Evolutionary conservation across 1,284 basidiomycete genomes (phyloP).

Genomic region (Moesziomyces globuligerus): DNA sequence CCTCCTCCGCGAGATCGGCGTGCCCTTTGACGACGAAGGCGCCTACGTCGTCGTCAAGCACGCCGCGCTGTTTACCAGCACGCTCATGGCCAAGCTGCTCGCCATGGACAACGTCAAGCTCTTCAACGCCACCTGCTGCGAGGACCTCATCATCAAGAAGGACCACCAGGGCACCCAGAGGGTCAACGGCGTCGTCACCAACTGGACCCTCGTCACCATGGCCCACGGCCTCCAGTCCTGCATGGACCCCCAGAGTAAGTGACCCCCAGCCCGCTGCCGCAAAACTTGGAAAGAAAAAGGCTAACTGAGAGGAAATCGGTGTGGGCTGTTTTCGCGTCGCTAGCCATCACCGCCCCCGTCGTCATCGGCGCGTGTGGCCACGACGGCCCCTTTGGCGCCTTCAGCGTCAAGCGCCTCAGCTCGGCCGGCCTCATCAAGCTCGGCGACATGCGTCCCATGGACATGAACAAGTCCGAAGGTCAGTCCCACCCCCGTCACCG

Average conservation of each 20-base stretch:
- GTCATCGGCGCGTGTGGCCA: constrained; percentile 74
- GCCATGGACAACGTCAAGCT: constrained; percentile 74
- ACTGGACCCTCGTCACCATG: constrained; percentile 84
- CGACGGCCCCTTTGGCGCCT: constrained; percentile 86
- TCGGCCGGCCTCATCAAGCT: constrained; percentile 79
- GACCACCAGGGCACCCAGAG: constrained; percentile 70
- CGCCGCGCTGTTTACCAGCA: constrained; percentile 75
- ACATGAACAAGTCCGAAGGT: constrained; percentile 62
- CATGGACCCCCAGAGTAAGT: constrained; percentile 85
- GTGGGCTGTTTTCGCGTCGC: too few species aligned
- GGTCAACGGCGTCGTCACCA: constrained; percentile 83
- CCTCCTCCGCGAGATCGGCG: constrained; percentile 78
- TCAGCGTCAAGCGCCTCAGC: constrained; percentile 83
- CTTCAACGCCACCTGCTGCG: constrained; percentile 68
- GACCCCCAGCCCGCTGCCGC: too few species aligned
- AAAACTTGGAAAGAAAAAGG: neutral
- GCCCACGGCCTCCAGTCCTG: constrained; percentile 77
- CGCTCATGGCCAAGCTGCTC: constrained; percentile 79
- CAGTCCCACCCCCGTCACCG: constrained; percentile 2
- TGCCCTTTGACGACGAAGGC: constrained; percentile 84
- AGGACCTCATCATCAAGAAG: constrained; percentile 66
- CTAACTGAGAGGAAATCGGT: too few species aligned
- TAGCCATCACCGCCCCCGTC: constrained; percentile 71
- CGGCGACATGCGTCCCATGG: constrained; percentile 77
- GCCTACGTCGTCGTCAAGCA: constrained; percentile 69